These are phyloP conservation scores for Candida morakotiae DNA, from an alignment of 805 yeast genomes.

Conservation along the genomic window DNA sequence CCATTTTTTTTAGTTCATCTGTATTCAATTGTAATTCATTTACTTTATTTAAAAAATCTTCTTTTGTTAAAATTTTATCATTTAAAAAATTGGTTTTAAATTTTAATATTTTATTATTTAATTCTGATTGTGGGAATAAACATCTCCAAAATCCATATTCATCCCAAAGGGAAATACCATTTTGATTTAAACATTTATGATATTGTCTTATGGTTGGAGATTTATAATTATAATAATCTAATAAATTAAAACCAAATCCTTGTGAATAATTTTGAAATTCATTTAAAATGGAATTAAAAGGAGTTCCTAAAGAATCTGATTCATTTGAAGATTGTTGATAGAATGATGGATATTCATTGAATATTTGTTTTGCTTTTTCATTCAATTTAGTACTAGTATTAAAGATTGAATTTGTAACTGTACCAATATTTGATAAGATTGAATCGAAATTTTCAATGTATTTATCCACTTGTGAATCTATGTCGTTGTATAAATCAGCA, in stretches of 20 bases:
- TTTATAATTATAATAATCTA: conserved; percentile 50
- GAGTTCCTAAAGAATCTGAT: too few relatives aligned
- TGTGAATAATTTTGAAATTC: conserved; percentile 6
- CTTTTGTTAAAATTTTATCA: conserved; percentile 44
- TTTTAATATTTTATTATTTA: conserved; percentile 29
- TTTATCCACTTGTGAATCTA: background rate
- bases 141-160: conserved; percentile 86
- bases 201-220: conserved; percentile 58
- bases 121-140: conserved; percentile 59
- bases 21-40: conserved; percentile 8
- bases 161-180: conserved; percentile 83
- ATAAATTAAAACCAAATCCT: conserved; percentile 25
- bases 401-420: conserved; percentile 22
- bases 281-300: conserved; percentile 1
- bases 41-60: conserved; percentile 47
- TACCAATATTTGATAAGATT: conserved; percentile 20
- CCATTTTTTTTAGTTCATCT: conserved; percentile 7
- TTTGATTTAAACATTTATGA: conserved; percentile 54
- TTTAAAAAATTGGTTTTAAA: conserved; percentile 20
- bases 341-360: conserved; percentile 13
- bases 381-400: conserved; percentile 20
- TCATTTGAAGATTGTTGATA: conserved; percentile 6
- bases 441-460: conserved; percentile 16
- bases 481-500: background rate
- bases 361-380: conserved; percentile 16